Percentiles rank a stretch among this genome's conserved stretches.
Evolutionary conservation across 371 early-diverging fungal species (phyloP).

Genomic region (Mortierella sp.): DNA sequence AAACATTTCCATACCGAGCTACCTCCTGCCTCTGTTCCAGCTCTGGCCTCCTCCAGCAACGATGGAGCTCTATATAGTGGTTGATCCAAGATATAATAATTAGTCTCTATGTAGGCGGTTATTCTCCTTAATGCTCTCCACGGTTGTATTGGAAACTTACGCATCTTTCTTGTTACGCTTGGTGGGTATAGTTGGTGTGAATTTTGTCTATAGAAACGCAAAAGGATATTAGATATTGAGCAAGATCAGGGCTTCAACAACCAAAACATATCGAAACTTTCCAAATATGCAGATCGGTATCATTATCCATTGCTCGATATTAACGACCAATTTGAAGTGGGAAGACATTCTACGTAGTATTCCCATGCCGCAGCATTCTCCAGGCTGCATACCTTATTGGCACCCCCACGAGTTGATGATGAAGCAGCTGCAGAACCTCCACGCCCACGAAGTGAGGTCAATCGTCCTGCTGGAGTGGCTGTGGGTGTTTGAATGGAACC

Average conservation of each 20-base stretch:
- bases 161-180: slow-evolving; percentile 75
- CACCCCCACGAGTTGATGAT: slow-evolving; percentile 60
- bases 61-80: slow-evolving; percentile 27
- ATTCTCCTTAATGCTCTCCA: neutral
- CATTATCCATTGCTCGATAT: too few relatives aligned
- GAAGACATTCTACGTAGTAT: neutral
- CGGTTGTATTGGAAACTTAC: slow-evolving; percentile 45
- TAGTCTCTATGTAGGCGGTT: neutral
- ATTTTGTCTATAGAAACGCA: slow-evolving; percentile 64
- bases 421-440: slow-evolving; percentile 23
- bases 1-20: slow-evolving; percentile 13
- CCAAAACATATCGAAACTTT: too few relatives aligned
- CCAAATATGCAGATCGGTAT: too few relatives aligned
- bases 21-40: slow-evolving; percentile 31
- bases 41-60: slow-evolving; percentile 30
- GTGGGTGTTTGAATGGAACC: slow-evolving; percentile 50
- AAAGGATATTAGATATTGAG: neutral
- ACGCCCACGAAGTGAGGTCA: slow-evolving; percentile 50
- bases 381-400: slow-evolving; percentile 58
- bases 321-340: neutral
- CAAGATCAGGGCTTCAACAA: too few relatives aligned
- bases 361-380: neutral
- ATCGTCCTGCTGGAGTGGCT: slow-evolving; percentile 43
- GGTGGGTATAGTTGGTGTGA: slow-evolving; percentile 72
- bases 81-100: neutral